Conservation (phyloP, 306 rosid species). For the Abrus precatorius region DNA sequence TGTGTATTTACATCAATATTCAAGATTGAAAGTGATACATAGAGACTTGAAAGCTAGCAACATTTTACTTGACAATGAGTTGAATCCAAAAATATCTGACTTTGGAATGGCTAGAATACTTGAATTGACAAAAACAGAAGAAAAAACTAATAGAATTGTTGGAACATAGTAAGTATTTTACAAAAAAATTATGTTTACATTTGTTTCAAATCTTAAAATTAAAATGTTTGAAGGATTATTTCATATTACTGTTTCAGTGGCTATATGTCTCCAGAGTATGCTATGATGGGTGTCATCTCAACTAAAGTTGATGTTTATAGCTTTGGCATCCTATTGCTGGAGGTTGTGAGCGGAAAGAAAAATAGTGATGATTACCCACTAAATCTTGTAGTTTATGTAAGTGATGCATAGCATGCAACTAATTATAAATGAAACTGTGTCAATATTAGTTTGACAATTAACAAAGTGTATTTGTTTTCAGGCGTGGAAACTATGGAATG, state of each 20-base stretch:
- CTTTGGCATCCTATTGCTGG: background rate
- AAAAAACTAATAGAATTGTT: slow-evolving; percentile 46
- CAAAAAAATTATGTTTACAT: background rate
- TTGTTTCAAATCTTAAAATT: background rate
- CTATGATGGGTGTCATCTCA: background rate
- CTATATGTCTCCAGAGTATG: background rate
- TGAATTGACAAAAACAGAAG: slow-evolving; percentile 36
- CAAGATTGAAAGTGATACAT: slow-evolving; percentile 46
- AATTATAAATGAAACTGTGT: background rate
- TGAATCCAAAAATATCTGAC: slow-evolving; percentile 29
- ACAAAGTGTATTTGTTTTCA: background rate
- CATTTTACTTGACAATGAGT: slow-evolving; percentile 45
- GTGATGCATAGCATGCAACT: background rate
- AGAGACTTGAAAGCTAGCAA: slow-evolving; percentile 25
- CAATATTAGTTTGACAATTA: background rate
- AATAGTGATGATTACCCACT: background rate
- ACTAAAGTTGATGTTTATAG: background rate
- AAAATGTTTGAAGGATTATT: background rate
- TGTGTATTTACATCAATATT: slow-evolving; percentile 45
- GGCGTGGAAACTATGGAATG: background rate
- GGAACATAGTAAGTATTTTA: slow-evolving; percentile 39
- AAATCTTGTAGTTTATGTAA: background rate
- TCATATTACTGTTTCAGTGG: background rate
- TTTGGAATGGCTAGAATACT: slow-evolving; percentile 54
- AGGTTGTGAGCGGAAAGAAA: background rate